Evolutionary conservation across 139 green algal species (phyloP).

Genomic region (Coccomyxa sp.): DNA sequence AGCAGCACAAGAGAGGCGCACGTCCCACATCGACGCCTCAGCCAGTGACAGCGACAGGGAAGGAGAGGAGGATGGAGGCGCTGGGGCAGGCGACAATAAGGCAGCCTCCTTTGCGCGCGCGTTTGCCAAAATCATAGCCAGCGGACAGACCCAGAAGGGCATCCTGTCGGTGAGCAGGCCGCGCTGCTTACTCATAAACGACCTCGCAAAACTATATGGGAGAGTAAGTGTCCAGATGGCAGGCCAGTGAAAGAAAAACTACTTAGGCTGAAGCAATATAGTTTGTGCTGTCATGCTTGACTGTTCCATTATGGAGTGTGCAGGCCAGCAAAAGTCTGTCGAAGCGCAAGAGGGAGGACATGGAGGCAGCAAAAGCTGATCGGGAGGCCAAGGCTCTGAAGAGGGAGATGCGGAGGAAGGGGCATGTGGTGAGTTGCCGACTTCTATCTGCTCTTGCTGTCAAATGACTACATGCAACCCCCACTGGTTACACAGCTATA

Average conservation of each 20-base stretch:
- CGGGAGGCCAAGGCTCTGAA: constrained; percentile 42
- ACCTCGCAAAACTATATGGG: too few relatives aligned
- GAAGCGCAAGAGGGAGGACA: constrained; percentile 54
- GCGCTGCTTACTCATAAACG: too few relatives aligned
- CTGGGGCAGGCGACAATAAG: constrained; percentile 27
- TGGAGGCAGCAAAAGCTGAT: constrained; percentile 34
- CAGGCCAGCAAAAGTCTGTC: constrained; percentile 48
- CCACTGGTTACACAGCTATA: neutral
- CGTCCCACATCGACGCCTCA: neutral
- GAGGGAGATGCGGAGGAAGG: constrained; percentile 53
- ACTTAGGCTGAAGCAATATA: too few relatives aligned
- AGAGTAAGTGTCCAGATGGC: too few relatives aligned
- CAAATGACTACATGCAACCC: neutral
- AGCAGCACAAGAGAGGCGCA: neutral
- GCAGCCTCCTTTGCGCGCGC: constrained; percentile 63
- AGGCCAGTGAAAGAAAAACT: too few relatives aligned
- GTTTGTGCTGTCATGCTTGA: too few relatives aligned
- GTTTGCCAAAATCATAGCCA: constrained; percentile 60
- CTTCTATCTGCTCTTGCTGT: neutral
- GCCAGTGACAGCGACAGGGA: neutral
- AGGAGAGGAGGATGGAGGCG: neutral
- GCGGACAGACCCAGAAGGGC: neutral
- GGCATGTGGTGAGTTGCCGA: constrained; percentile 40
- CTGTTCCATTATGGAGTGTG: neutral
- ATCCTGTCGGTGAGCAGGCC: constrained; percentile 3